phyloP scores from a whole-genome alignment of 768 basidiomycete genomes.

The Suillus variegatus region DNA sequence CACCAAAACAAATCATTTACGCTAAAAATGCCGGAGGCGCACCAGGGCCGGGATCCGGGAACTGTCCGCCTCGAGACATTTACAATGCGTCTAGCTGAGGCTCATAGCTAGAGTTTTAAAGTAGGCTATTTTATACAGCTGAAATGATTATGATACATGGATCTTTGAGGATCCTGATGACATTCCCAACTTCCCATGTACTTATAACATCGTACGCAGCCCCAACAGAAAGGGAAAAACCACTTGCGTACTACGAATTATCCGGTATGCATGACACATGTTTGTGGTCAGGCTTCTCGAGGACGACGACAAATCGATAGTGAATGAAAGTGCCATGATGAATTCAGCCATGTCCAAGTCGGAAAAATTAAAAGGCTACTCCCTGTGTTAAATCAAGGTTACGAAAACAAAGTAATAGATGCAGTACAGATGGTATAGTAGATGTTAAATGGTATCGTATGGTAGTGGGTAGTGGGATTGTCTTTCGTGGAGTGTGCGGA shows the following conservation, averaged over 20 bases:
- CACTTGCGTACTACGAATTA: neutral
- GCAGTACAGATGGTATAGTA: conserved; percentile 27
- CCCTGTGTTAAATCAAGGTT: conserved; percentile 14
- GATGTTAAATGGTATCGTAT: conserved; percentile 35
- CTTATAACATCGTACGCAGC: no score
- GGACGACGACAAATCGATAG: conserved; percentile 6
- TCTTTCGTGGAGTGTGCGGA: conserved; percentile 24
- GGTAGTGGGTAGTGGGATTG: conserved; percentile 25
- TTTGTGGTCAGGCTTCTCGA: neutral
- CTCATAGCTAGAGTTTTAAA: no score
- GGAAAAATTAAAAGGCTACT: conserved; percentile 24
- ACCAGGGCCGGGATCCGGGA: no score
- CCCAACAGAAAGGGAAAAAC: no score
- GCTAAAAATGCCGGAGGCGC: neutral
- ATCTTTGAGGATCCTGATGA: no score
- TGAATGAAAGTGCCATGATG: conserved; percentile 11
- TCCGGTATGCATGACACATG: neutral
- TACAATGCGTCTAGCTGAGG: no score
- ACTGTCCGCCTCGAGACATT: no score
- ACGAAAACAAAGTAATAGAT: conserved; percentile 23
- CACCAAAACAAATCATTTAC: neutral
- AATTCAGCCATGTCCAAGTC: neutral
- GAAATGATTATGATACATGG: no score
- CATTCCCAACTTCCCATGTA: no score
- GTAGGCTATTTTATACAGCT: no score